These are phyloP conservation scores for Annona squamosa DNA, from an alignment of 164 flowering plant genomes.

Conservation along the genomic window DNA sequence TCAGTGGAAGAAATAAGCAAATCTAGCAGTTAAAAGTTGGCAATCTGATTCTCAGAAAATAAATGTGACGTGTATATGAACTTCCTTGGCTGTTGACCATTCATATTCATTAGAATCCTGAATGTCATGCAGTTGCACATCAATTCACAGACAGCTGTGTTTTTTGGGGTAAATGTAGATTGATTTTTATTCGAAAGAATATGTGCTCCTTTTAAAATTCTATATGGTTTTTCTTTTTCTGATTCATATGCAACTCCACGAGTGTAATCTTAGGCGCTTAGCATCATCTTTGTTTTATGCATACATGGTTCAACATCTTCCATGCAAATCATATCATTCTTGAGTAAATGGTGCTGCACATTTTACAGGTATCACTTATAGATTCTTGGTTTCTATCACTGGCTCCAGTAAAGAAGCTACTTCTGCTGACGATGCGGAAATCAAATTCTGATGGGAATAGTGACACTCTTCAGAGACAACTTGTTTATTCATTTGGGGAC, in stretches of 20 bases:
- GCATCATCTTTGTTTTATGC: not conserved
- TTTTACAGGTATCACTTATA: conserved; percentile 68
- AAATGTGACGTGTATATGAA: not conserved
- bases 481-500: conserved; percentile 87
- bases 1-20: no score
- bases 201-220: not conserved
- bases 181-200: not conserved
- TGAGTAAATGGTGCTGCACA: not conserved
- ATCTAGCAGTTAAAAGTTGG: no score
- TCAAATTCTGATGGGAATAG: conserved; percentile 30
- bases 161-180: not conserved
- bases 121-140: not conserved
- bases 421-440: conserved; percentile 66
- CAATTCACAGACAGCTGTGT: not conserved
- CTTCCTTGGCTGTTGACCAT: not conserved
- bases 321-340: not conserved
- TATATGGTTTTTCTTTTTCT: not conserved
- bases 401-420: conserved; percentile 57
- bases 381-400: conserved; percentile 77
- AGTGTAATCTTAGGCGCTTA: not conserved
- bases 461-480: conserved; percentile 44
- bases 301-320: not conserved
- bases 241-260: not conserved
- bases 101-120: not conserved
- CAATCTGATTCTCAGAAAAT: not conserved